Conservation (phyloP, 148 eudicot genomes). For the Rhododendron molle region DNA sequence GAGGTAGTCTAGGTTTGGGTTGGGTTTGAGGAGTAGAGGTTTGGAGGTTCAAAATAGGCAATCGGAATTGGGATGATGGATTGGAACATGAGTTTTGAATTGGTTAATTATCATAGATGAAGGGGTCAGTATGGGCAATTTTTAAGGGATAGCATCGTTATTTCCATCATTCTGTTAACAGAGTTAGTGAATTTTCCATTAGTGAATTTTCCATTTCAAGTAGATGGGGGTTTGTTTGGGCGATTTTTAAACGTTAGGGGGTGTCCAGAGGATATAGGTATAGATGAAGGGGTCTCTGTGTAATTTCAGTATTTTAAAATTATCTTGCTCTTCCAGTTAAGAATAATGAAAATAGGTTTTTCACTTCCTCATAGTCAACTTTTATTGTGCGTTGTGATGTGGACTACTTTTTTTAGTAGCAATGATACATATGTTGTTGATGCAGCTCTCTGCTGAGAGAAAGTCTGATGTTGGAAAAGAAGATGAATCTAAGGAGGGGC, state of each 20-base stretch:
- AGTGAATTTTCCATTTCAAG: not conserved
- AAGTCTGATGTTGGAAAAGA: constrained; percentile 56
- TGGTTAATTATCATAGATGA: not conserved
- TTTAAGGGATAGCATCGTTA: not conserved
- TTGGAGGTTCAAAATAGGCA: not conserved
- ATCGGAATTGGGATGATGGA: not conserved
- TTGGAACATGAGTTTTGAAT: too few relatives aligned
- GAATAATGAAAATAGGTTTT: constrained; percentile 1
- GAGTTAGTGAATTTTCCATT: not conserved
- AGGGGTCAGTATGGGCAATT: not conserved
- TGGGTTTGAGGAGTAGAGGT: not conserved
- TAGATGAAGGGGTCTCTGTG: too few relatives aligned
- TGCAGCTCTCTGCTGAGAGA: constrained; percentile 72
- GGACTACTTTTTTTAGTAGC: not conserved
- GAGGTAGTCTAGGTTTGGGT: not conserved
- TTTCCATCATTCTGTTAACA: not conserved
- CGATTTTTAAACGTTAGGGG: too few relatives aligned
- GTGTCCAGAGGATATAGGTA: too few relatives aligned
- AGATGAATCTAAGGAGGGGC: constrained; percentile 37
- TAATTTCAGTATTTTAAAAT: not conserved
- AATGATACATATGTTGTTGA: constrained; percentile 4
- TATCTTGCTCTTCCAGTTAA: constrained; percentile 3
- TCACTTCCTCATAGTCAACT: not conserved
- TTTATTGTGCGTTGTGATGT: not conserved
- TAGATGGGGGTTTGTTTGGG: too few relatives aligned